Base-by-base conservation (phyloP, 2,329 filamentous ascomycete species). In the Harringtonia aguacate region DNA sequence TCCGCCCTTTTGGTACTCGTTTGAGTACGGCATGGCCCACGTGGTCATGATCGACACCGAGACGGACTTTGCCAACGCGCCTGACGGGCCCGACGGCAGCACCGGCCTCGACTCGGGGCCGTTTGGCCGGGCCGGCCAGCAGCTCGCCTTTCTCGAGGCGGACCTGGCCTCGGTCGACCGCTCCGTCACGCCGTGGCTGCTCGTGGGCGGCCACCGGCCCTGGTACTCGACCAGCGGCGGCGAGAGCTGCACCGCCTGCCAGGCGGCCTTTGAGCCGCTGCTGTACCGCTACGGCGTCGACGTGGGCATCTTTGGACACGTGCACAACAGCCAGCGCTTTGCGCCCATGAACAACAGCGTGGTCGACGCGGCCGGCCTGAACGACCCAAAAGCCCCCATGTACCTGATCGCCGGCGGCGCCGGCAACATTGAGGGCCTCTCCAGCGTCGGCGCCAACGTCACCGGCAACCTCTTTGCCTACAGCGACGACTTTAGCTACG, bases 1-100 rank as follows among this genome's bases (percentile, higher is more conserved):
- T n/a, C 69, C 72, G 15, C 69, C 72, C 1, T 75, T 76, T 52
- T 77, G 73, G 73, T 77, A 74, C 59, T 73, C 69, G 0, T 78
- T 77, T 53, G 73, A 77, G 47, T 75, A 77, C 55, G 73, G 73
- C 47, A 71, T 75, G 68, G 64, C 61, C 1, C 73, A 77, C 54
- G 56, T 73, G 43, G 59, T 67, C 30, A 72, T 73, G 69, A 64
- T 77, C 47, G 60, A 77, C 59, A 77, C 72, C 0, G 73, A 77
- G 51, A 77, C 73, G 2, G 73, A 77, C 56, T 75, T 77, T 48
- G 51, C 62, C 4, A 44, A 64, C 36, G 72, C 71, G 0, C 73
- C 73, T 0, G 69, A 73, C 41, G 37, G 37, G 29, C 30, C 46
- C 2, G 47, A 39, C 27, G 54, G 53, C 36, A 63, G 39, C 31